These are phyloP conservation scores for Castanea crenata DNA, from an alignment of 306 rosid species.

Conservation along the genomic window DNA sequence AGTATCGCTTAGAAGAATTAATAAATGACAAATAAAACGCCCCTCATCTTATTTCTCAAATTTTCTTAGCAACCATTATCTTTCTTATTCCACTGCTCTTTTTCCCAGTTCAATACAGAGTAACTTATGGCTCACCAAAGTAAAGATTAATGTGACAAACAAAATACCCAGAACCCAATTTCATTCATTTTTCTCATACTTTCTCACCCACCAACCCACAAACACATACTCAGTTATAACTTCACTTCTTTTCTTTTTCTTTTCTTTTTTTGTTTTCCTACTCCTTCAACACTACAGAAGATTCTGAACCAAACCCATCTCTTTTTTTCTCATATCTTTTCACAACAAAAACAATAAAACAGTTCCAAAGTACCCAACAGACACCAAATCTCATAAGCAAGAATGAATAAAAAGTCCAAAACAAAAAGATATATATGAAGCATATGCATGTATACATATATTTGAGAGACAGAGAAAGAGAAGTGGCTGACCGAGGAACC, in stretches of 20 bases:
- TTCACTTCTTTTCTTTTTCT: neutral
- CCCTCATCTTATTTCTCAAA: neutral
- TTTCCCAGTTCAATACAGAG: neutral
- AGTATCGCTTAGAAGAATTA: neutral
- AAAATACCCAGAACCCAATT: neutral
- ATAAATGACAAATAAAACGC: neutral
- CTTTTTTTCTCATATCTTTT: neutral
- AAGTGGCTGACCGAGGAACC: constrained; percentile 2
- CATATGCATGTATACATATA: neutral
- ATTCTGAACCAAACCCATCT: neutral
- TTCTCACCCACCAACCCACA: neutral
- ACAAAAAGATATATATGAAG: too few relatives aligned
- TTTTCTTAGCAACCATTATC: neutral
- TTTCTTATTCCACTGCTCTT: neutral
- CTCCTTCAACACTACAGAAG: neutral
- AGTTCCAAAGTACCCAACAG: neutral
- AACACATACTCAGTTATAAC: neutral
- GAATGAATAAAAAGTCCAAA: neutral
- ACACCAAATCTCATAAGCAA: neutral
- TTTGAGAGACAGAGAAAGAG: neutral
- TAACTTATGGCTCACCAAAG: too few relatives aligned
- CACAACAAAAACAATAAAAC: neutral
- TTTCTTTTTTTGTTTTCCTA: neutral
- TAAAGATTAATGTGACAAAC: neutral
- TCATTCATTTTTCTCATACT: neutral